Base-by-base conservation (phyloP, 306 rosid species). In the Betula pendula region DNA sequence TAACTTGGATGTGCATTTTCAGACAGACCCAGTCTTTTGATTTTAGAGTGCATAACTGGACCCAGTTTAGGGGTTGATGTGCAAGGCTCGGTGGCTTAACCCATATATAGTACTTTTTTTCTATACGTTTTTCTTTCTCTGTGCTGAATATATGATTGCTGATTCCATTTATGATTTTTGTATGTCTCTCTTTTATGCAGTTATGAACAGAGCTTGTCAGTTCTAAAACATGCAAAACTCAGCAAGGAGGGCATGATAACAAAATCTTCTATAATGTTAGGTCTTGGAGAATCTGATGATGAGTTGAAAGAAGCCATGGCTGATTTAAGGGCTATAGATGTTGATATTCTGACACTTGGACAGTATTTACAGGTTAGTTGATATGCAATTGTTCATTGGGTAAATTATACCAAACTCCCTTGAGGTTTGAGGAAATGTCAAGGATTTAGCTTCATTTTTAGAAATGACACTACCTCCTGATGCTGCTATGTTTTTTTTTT, bases 221-320 rank as follows among this genome's bases (percentile, higher is more conserved):
- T 93, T 85, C 83, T 93, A 48, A 85, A 84, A 50, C 93, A 93
- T 84, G 97, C 97, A 80, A 93, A 93, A 75, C 70, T 35, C 68
- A 88, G 92, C 85, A 91, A 89, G 88, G 88, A 83, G 79, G 90
- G 98, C 5, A 92, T 95, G 98, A 89, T 92, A 75, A 95, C 97
- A 53, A 95, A 95, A 90, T 70, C 97, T 56, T 95, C 97, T 75
- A 90, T 92, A 86, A 95, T 95, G 98, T 81, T 95, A 81, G 98
- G 98, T 77, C 98, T 95, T 16, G 97, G 97, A 70, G 99, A 95
- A 87, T 71, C 97, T 10, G 97, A 95, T 70, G 91, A 89, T 71
- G 99, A 95, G 88, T 79, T 95, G 83, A 89, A 89, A 88, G 82
- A 90, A 87, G 80, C 91, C 31, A 82, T 92, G 87, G 85, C 87